Evolutionary conservation across 1,284 basidiomycete genomes (phyloP).

Genomic region (Chalciporus piperatoides): DNA sequence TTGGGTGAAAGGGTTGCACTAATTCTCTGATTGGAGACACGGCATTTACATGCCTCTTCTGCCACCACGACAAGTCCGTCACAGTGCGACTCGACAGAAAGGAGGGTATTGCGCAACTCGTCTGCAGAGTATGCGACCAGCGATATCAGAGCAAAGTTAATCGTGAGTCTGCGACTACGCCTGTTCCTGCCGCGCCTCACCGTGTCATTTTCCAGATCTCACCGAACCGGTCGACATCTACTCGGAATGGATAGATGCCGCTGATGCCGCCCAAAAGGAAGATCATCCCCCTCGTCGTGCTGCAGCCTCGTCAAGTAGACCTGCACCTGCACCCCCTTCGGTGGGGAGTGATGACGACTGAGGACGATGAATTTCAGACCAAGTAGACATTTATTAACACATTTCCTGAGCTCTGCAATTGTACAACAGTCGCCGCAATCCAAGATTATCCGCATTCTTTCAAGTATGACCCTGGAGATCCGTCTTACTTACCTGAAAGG

Average conservation of each 20-base stretch:
- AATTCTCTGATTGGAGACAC: slow-evolving; percentile 48
- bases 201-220: slow-evolving; percentile 46
- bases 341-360: slow-evolving; percentile 44
- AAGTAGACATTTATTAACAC: slow-evolving; percentile 8
- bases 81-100: slow-evolving; percentile 83
- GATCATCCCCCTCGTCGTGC: slow-evolving; percentile 47
- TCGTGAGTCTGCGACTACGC: slow-evolving; percentile 48
- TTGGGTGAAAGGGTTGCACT: slow-evolving; percentile 6
- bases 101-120: slow-evolving; percentile 72
- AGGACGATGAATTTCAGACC: neutral
- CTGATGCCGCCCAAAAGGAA: slow-evolving; percentile 76
- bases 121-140: slow-evolving; percentile 79
- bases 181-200: slow-evolving; percentile 18
- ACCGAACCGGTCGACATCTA: slow-evolving; percentile 90
- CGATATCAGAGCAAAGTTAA: slow-evolving; percentile 81
- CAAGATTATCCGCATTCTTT: neutral
- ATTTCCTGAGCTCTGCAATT: slow-evolving; percentile 13
- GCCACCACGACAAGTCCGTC: slow-evolving; percentile 87
- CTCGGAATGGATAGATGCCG: slow-evolving; percentile 90
- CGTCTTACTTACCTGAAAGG: neutral
- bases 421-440: slow-evolving; percentile 25
- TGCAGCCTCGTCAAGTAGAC: slow-evolving; percentile 57
- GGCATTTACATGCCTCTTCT: slow-evolving; percentile 83
- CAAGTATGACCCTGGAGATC: neutral
- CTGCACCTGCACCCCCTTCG: slow-evolving; percentile 35